Conservation (phyloP, 2,329 filamentous ascomycete genomes). For the Aspergillus niger region DNA sequence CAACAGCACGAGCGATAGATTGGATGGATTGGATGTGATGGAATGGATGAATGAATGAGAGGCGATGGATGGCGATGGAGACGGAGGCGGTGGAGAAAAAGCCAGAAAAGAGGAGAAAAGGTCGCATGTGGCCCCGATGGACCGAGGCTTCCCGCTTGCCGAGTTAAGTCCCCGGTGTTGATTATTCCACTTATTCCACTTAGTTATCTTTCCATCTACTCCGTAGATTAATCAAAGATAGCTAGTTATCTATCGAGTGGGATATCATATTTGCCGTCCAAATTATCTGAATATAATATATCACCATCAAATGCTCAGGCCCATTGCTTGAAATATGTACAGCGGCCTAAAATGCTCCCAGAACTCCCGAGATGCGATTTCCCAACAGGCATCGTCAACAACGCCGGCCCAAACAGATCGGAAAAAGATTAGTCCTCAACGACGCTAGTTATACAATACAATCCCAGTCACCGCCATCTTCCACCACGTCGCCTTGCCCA, state of each 20-base stretch:
- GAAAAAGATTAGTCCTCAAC: slow-evolving; percentile 1
- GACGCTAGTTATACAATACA: slow-evolving; percentile 2
- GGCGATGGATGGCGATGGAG: slow-evolving; percentile 6
- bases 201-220: not conserved
- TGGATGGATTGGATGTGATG: slow-evolving; percentile 14
- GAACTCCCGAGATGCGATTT: slow-evolving; percentile 1
- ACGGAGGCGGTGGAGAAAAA: slow-evolving; percentile 21
- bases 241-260: not conserved
- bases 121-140: slow-evolving; percentile 21
- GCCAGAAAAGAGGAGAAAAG: slow-evolving; percentile 13
- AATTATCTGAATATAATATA: not conserved
- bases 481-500: not conserved
- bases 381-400: not conserved
- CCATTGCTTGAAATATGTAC: not conserved
- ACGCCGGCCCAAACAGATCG: not conserved
- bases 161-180: not conserved
- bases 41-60: slow-evolving; percentile 1
- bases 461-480: not conserved
- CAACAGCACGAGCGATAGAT: slow-evolving; percentile 2
- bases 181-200: not conserved
- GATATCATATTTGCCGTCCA: not conserved
- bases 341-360: not conserved
- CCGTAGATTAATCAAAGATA: not conserved
- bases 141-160: slow-evolving; percentile 5
- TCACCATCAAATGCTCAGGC: too few relatives aligned